Evolutionary conservation across 768 basidiomycete species (phyloP).

Genomic region (Lyophyllum atratum): DNA sequence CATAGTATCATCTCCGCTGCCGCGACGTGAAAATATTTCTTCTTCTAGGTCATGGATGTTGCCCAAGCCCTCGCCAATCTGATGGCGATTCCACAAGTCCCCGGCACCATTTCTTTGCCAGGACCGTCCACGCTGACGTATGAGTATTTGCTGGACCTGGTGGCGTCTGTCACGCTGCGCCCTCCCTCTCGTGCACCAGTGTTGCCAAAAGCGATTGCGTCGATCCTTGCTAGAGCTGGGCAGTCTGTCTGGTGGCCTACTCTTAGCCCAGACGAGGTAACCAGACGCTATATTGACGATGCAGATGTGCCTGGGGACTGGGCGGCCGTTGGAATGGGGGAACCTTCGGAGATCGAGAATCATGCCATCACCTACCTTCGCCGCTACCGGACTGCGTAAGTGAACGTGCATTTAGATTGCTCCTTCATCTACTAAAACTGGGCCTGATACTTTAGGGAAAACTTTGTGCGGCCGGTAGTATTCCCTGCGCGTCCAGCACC

Average conservation of each 20-base stretch:
- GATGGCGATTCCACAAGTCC: slow-evolving; percentile 58
- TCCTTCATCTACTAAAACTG: slow-evolving; percentile 14
- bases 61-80: slow-evolving; percentile 89
- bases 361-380: slow-evolving; percentile 90
- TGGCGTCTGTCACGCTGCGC: slow-evolving; percentile 78
- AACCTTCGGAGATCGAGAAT: slow-evolving; percentile 80
- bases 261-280: slow-evolving; percentile 88
- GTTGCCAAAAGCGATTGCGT: slow-evolving; percentile 74
- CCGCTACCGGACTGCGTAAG: slow-evolving; percentile 86
- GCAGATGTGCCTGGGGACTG: slow-evolving; percentile 74
- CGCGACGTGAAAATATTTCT: slow-evolving; percentile 21
- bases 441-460: slow-evolving; percentile 43
- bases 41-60: slow-evolving; percentile 81
- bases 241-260: slow-evolving; percentile 90
- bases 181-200: slow-evolving; percentile 71
- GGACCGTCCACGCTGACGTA: slow-evolving; percentile 87
- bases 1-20: slow-evolving; percentile 9
- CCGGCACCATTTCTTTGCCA: slow-evolving; percentile 78
- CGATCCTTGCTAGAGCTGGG: slow-evolving; percentile 59
- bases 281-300: slow-evolving; percentile 86
- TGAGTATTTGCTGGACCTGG: slow-evolving; percentile 78
- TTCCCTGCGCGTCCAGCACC: slow-evolving; percentile 52
- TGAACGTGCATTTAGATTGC: slow-evolving; percentile 24
- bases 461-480: slow-evolving; percentile 67
- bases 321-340: slow-evolving; percentile 74